A percentile compares a stretch with the other conserved stretches of the same genome.
phyloP scores from a whole-genome alignment of 164 flowering plant species.

The Vitis cinerea region DNA sequence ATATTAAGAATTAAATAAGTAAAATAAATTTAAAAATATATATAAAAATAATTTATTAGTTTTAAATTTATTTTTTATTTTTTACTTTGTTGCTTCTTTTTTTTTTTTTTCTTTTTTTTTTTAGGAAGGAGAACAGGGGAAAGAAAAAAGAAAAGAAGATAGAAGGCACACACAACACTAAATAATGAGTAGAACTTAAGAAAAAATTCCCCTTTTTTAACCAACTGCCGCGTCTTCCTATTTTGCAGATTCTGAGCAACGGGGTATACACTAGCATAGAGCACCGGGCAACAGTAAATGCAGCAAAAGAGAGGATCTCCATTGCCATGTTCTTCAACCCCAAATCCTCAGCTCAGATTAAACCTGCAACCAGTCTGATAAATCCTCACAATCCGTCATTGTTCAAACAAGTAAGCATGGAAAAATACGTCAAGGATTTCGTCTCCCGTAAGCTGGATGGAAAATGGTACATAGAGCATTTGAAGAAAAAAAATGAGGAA shows the following conservation, averaged over 20 bases:
- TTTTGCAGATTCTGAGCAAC: slow-evolving; percentile 38
- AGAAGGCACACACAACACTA: too few relatives aligned
- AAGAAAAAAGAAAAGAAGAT: too few relatives aligned
- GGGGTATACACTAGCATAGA: slow-evolving; percentile 39
- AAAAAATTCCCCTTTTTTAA: too few relatives aligned
- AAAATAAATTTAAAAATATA: too few relatives aligned
- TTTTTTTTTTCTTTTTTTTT: too few relatives aligned
- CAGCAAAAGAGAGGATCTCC: slow-evolving; percentile 37
- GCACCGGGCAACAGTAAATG: slow-evolving; percentile 35
- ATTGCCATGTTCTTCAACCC: slow-evolving; percentile 36
- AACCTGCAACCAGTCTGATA: slow-evolving; percentile 21
- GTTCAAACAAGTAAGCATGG: slow-evolving; percentile 19
- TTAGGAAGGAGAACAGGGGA: too few relatives aligned
- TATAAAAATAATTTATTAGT: too few relatives aligned
- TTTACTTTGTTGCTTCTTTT: too few relatives aligned
- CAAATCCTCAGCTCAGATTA: slow-evolving; percentile 25
- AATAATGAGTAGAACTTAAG: too few relatives aligned
- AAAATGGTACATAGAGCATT: slow-evolving; percentile 27
- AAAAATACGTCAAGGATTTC: slow-evolving; percentile 24
- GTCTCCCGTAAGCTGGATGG: slow-evolving; percentile 19
- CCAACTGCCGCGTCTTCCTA: too few relatives aligned
- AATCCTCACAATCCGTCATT: slow-evolving; percentile 26
- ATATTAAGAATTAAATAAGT: too few relatives aligned
- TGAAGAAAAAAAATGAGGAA: slow-evolving; percentile 25
- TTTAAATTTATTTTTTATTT: too few relatives aligned